These are phyloP conservation scores for Ormosia emarginata DNA, from an alignment of 306 rosid species.

Conservation along the genomic window DNA sequence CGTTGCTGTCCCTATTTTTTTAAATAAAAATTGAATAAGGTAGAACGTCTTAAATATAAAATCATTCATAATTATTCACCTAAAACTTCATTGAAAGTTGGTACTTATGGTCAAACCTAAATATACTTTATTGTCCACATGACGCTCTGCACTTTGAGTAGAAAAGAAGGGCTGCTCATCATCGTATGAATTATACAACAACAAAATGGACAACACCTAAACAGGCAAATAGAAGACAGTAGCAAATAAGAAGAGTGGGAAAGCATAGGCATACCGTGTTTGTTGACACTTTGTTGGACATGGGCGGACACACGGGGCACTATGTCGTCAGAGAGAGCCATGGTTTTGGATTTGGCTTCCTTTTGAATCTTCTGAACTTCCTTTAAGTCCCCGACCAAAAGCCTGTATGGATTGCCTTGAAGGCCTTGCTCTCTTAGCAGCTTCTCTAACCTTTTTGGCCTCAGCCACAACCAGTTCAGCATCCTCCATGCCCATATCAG, in stretches of 20 bases:
- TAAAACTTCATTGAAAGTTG: too few species aligned
- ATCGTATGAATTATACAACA: too few species aligned
- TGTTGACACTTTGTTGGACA: constrained; percentile 17
- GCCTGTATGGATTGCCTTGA: constrained; percentile 38
- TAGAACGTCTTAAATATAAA: too few species aligned
- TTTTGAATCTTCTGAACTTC: not conserved
- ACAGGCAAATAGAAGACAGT: too few species aligned
- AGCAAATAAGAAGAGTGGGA: not conserved
- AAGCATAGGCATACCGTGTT: constrained; percentile 27
- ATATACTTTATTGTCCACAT: too few species aligned
- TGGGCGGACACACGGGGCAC: constrained; percentile 33
- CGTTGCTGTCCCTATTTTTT: too few species aligned
- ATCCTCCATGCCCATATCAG: constrained; percentile 37
- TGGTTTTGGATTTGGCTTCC: constrained; percentile 39
- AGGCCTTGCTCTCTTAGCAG: constrained; percentile 45
- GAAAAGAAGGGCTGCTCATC: too few species aligned
- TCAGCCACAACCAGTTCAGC: constrained; percentile 51
- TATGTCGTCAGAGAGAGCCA: constrained; percentile 35
- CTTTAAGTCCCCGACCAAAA: constrained; percentile 34
- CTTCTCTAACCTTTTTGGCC: constrained; percentile 51
- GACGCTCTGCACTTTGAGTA: too few species aligned
- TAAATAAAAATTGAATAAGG: too few species aligned
- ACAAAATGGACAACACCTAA: too few species aligned
- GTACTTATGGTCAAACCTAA: too few species aligned
- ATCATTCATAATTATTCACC: too few species aligned